Conservation (phyloP, 169 alveolate species). For the Plasmodium yoelii region DNA sequence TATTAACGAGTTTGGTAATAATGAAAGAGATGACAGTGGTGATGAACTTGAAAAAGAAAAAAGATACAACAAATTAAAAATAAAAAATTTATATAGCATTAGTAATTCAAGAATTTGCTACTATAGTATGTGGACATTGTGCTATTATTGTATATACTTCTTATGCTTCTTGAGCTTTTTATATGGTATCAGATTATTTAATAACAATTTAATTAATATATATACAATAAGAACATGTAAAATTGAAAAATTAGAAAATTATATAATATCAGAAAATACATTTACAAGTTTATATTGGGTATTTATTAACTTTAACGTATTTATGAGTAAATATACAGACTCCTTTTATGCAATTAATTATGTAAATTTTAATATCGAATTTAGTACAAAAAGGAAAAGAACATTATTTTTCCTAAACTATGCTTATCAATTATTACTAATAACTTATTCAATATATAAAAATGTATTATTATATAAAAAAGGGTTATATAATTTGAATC, state of each 20-base stretch:
- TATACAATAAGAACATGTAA: constrained; percentile 71
- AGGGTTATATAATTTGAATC: constrained; percentile 53
- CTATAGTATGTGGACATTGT: constrained; percentile 65
- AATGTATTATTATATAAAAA: constrained; percentile 39
- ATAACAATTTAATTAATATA: constrained; percentile 70
- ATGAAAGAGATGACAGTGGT: constrained; percentile 74
- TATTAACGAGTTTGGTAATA: constrained; percentile 69
- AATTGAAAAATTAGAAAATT: constrained; percentile 49
- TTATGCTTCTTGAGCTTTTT: constrained; percentile 68
- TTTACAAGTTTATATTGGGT: constrained; percentile 68
- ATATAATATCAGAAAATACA: constrained; percentile 69
- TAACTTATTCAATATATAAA: constrained; percentile 41
- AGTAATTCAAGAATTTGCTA: constrained; percentile 63
- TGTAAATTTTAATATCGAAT: constrained; percentile 31
- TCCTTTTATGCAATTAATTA: constrained; percentile 56
- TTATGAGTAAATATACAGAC: constrained; percentile 71
- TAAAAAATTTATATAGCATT: constrained; percentile 46
- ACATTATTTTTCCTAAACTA: constrained; percentile 36
- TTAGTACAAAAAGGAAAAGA: constrained; percentile 37
- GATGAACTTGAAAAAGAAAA: constrained; percentile 69
- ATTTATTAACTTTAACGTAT: constrained; percentile 64
- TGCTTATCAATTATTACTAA: constrained; percentile 45
- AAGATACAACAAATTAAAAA: constrained; percentile 39
- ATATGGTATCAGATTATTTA: constrained; percentile 69
- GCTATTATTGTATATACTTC: constrained; percentile 66